Evolutionary conservation across 2,329 filamentous ascomycete genomes (phyloP).

Genomic region (Stemphylium vesicarium): DNA sequence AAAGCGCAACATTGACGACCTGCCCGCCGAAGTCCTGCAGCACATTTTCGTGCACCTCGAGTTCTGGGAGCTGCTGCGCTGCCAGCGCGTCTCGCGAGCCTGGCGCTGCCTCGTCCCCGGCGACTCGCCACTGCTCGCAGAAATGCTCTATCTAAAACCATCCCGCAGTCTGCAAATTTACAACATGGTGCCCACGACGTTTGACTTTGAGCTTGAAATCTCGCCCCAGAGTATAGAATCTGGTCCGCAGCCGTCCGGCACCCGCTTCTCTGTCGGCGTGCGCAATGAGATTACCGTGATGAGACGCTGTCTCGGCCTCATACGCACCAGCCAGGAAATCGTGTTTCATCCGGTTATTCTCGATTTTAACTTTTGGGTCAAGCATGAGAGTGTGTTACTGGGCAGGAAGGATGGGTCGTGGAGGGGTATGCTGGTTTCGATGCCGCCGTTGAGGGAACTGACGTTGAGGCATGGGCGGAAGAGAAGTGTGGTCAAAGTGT

Average conservation of each 20-base stretch:
- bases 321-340: conserved; percentile 19
- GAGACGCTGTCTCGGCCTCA: conserved; percentile 14
- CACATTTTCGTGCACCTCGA: conserved; percentile 20
- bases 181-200: conserved; percentile 13
- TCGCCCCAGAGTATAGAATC: conserved; percentile 2
- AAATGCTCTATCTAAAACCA: conserved; percentile 20
- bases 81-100: conserved; percentile 18
- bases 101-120: conserved; percentile 19
- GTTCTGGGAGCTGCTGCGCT: conserved; percentile 14
- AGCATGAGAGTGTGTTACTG: background rate
- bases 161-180: conserved; percentile 20
- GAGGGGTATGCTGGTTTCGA: conserved; percentile 18
- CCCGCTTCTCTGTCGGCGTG: background rate
- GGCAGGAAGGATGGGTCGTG: conserved; percentile 1
- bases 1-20: conserved; percentile 10
- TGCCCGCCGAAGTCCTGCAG: conserved; percentile 20
- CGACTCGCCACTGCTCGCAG: conserved; percentile 14
- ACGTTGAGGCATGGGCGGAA: conserved; percentile 9
- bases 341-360: conserved; percentile 17
- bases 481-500: conserved; percentile 7
- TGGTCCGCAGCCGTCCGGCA: conserved; percentile 4
- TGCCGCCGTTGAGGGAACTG: conserved; percentile 18
- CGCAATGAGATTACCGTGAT: conserved; percentile 9
- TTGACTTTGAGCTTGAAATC: conserved; percentile 17
- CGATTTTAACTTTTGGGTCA: conserved; percentile 11